Percentiles rank a stretch among this genome's conserved stretches.
phyloP scores from a whole-genome alignment of 257 asterid genomes.

The Schizonepeta tenuifolia region DNA sequence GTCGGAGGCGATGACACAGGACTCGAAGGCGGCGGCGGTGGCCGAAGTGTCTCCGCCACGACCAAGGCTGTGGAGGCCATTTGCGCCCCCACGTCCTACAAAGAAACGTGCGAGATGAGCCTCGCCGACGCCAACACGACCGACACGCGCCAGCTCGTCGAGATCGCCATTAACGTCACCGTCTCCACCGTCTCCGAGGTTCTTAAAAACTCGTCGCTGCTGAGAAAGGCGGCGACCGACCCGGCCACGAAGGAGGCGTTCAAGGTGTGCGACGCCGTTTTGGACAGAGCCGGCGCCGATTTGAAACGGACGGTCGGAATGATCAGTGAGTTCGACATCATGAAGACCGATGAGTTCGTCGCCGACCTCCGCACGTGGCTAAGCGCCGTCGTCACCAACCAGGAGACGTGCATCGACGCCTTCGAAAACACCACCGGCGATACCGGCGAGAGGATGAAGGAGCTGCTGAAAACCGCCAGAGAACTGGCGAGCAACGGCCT shows the following conservation, averaged over 20 bases:
- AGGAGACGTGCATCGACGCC: conserved; percentile 74
- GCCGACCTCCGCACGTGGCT: conserved; percentile 65
- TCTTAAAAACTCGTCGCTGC: conserved; percentile 45
- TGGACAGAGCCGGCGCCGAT: conserved; percentile 53
- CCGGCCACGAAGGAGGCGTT: conserved; percentile 50
- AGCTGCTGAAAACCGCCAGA: conserved; percentile 37
- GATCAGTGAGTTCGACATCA: conserved; percentile 36
- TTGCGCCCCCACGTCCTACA: conserved; percentile 62
- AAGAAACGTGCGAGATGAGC: conserved; percentile 53
- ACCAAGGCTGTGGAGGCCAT: conserved; percentile 49
- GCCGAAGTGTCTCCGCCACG: not conserved
- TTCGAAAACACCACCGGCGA: conserved; percentile 60
- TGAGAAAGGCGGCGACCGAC: conserved; percentile 53
- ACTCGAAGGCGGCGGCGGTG: not conserved
- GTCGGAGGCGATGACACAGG: not conserved
- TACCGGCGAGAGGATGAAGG: conserved; percentile 52
- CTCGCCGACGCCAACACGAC: conserved; percentile 53
- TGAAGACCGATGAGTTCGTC: conserved; percentile 32
- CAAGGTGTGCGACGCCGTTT: conserved; percentile 45
- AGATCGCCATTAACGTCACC: conserved; percentile 46
- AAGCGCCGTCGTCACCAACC: conserved; percentile 59
- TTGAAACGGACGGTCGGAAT: conserved; percentile 44
- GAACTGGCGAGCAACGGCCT: conserved; percentile 54
- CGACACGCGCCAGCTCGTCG: conserved; percentile 59
- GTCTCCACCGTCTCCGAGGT: conserved; percentile 38